A percentile compares a stretch with the other conserved stretches of the same genome.
Conservation (phyloP, 306 rosid species). For the Hippophae tibetana region DNA sequence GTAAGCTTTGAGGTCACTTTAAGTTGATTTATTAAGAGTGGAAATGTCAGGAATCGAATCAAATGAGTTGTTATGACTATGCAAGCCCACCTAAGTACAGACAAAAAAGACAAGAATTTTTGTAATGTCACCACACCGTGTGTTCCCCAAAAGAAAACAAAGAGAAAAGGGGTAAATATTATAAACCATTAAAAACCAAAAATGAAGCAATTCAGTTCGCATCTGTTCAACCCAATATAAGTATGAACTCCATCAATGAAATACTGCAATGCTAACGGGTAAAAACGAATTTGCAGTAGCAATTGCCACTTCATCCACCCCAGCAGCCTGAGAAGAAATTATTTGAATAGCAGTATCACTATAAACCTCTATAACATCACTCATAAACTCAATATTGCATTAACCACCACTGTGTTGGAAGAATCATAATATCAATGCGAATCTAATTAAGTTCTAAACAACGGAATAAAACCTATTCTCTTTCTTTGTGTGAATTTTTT, state of each 20-base stretch:
- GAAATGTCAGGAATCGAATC: slow-evolving; percentile 57
- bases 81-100: slow-evolving; percentile 68
- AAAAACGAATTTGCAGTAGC: slow-evolving; percentile 83
- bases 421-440: no score
- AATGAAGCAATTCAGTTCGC: slow-evolving; percentile 17
- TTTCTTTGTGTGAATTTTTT: no score
- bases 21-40: slow-evolving; percentile 59
- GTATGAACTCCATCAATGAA: slow-evolving; percentile 62
- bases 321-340: slow-evolving; percentile 45
- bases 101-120: neutral
- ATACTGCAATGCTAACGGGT: slow-evolving; percentile 68
- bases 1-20: slow-evolving; percentile 70
- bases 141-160: no score
- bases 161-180: neutral
- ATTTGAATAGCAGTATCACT: slow-evolving; percentile 21
- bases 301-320: slow-evolving; percentile 55
- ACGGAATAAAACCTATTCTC: no score
- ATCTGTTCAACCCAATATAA: slow-evolving; percentile 67
- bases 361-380: slow-evolving; percentile 45
- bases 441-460: no score
- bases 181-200: no score
- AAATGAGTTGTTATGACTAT: slow-evolving; percentile 55
- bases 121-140: slow-evolving; percentile 3
- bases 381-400: slow-evolving; percentile 33
- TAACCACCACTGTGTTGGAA: slow-evolving; percentile 26